A percentile compares a stretch with the other conserved stretches of the same genome.
Conservation (phyloP, 768 basidiomycete species). For the Pluteus cervinus region DNA sequence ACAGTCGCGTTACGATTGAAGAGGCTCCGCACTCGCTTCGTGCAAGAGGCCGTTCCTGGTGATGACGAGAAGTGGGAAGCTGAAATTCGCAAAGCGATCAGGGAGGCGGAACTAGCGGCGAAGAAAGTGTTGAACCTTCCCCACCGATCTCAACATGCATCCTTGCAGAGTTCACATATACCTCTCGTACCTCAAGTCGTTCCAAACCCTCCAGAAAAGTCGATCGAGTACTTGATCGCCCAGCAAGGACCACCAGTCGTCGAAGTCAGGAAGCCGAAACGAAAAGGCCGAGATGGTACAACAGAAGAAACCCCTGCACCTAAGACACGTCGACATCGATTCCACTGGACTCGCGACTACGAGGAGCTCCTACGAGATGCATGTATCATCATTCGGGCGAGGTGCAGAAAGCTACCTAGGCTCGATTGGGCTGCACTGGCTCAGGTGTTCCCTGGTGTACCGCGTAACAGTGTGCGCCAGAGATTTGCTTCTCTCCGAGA, state of each 20-base stretch:
- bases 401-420: conserved; percentile 55
- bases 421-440: conserved; percentile 70
- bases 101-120: conserved; percentile 45
- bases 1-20: conserved; percentile 46
- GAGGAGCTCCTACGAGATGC: conserved; percentile 88
- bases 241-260: conserved; percentile 37
- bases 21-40: conserved; percentile 47
- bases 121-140: conserved; percentile 21
- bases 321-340: conserved; percentile 50
- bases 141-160: neutral
- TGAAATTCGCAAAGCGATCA: conserved; percentile 50
- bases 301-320: conserved; percentile 14
- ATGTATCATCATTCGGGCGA: conserved; percentile 73
- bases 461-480: conserved; percentile 65
- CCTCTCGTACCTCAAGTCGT: conserved; percentile 15
- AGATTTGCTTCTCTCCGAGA: conserved; percentile 58
- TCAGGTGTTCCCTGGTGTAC: conserved; percentile 76
- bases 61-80: conserved; percentile 56
- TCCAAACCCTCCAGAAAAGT: conserved; percentile 42
- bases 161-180: neutral
- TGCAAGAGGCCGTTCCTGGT: conserved; percentile 49
- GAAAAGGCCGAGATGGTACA: conserved; percentile 15
- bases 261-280: conserved; percentile 25
- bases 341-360: conserved; percentile 81
- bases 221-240: conserved; percentile 43